Conservation (phyloP, 1,284 basidiomycete species). For the Boletus smithii region DNA sequence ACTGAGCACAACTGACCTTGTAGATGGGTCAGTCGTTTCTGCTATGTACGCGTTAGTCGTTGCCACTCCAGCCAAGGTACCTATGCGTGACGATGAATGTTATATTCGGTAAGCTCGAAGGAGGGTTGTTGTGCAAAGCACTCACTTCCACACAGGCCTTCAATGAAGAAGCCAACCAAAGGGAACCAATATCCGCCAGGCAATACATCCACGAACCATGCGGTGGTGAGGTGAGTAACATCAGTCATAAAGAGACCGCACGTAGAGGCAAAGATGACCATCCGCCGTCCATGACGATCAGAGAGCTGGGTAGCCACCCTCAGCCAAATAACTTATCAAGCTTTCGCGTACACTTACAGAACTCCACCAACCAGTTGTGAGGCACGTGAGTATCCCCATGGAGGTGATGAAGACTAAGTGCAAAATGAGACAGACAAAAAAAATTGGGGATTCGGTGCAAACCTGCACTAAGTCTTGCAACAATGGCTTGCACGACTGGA, state of each 20-base stretch:
- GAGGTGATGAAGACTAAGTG: constrained; percentile 54
- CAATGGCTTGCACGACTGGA: constrained; percentile 67
- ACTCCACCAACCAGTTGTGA: constrained; percentile 87
- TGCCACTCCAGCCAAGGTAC: constrained; percentile 20
- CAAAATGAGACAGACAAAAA: constrained; percentile 10
- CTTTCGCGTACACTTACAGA: constrained; percentile 39
- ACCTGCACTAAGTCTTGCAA: constrained; percentile 67
- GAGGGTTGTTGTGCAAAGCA: constrained; percentile 3
- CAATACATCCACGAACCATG: constrained; percentile 53
- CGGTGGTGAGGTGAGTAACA: constrained; percentile 63
- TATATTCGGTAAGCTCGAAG: background rate
- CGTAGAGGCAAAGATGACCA: constrained; percentile 60
- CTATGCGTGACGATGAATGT: constrained; percentile 11
- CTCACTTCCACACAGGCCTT: constrained; percentile 78
- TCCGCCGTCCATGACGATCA: constrained; percentile 74
- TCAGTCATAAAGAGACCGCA: constrained; percentile 67
- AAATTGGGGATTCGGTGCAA: background rate
- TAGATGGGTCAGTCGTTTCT: constrained; percentile 26
- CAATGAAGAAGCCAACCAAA: constrained; percentile 67
- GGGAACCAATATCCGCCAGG: constrained; percentile 85
- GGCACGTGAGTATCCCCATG: constrained; percentile 68
- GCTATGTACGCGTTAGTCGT: constrained; percentile 25
- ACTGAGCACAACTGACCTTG: constrained; percentile 21
- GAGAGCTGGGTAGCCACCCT: constrained; percentile 50
- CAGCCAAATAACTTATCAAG: background rate